phyloP scores from a whole-genome alignment of 352 stramenopile genomes.

The Pythium periplocum region DNA sequence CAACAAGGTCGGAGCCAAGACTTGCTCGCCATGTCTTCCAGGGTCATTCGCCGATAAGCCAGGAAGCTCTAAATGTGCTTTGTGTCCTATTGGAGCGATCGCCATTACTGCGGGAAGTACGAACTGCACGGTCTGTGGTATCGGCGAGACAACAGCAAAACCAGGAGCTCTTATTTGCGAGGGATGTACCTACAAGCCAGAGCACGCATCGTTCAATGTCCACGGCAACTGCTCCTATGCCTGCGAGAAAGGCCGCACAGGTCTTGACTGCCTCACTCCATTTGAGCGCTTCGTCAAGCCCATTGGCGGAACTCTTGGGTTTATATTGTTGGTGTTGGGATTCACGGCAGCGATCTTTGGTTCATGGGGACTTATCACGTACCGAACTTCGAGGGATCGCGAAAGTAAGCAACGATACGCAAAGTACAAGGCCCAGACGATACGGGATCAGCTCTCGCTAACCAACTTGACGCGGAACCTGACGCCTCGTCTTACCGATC shows the following conservation, averaged over 20 bases:
- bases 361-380: slow-evolving; percentile 66
- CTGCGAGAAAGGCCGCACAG: slow-evolving; percentile 73
- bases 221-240: slow-evolving; percentile 76
- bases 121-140: slow-evolving; percentile 68
- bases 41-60: slow-evolving; percentile 42
- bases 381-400: slow-evolving; percentile 36
- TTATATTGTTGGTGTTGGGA: slow-evolving; percentile 62
- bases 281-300: slow-evolving; percentile 80
- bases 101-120: slow-evolving; percentile 33
- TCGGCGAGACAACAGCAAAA: slow-evolving; percentile 66
- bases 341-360: slow-evolving; percentile 49
- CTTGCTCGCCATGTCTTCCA: slow-evolving; percentile 49
- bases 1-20: slow-evolving; percentile 33
- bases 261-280: slow-evolving; percentile 73
- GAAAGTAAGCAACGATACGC: slow-evolving; percentile 44
- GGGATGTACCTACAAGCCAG: slow-evolving; percentile 52
- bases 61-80: slow-evolving; percentile 39
- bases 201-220: slow-evolving; percentile 72
- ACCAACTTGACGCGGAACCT: slow-evolving; percentile 64
- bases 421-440: slow-evolving; percentile 67
- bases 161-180: slow-evolving; percentile 41
- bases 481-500: slow-evolving; percentile 69
- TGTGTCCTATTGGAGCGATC: slow-evolving; percentile 62
- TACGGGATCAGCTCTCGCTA: slow-evolving; percentile 69
- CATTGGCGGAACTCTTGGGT: slow-evolving; percentile 70